Conservation (phyloP, 805 yeast species). For the Lipomyces sp. region DNA sequence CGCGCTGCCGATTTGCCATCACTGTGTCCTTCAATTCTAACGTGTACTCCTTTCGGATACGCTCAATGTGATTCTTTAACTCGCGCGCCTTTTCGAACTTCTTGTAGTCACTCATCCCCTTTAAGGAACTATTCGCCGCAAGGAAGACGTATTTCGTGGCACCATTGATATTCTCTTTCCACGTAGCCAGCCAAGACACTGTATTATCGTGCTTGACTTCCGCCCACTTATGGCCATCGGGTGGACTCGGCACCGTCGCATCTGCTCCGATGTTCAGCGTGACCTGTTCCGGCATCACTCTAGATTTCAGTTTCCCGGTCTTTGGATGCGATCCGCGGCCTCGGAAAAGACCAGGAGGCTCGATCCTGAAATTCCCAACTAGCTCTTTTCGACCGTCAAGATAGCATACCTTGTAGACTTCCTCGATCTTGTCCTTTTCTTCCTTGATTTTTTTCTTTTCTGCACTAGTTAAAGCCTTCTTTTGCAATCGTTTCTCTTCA, state of each 20-base stretch:
- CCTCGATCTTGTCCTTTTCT: constrained; percentile 74
- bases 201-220: constrained; percentile 83
- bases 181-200: constrained; percentile 94
- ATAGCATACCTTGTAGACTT: constrained; percentile 71
- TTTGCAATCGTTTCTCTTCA: constrained; percentile 66
- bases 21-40: constrained; percentile 64
- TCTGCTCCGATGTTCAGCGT: constrained; percentile 75
- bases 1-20: constrained; percentile 86
- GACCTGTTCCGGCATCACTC: constrained; percentile 87
- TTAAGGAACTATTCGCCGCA: constrained; percentile 85
- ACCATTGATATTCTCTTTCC: constrained; percentile 89
- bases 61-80: constrained; percentile 66
- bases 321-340: constrained; percentile 98
- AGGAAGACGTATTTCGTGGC: constrained; percentile 83
- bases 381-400: constrained; percentile 86
- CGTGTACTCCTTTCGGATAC: constrained; percentile 71
- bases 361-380: constrained; percentile 90
- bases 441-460: constrained; percentile 71
- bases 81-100: constrained; percentile 93
- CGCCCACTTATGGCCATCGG: constrained; percentile 87
- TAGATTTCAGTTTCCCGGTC: constrained; percentile 83
- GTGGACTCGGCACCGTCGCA: constrained; percentile 73
- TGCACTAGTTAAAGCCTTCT: constrained; percentile 62
- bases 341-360: constrained; percentile 93
- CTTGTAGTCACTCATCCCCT: constrained; percentile 85